These are phyloP conservation scores for Phialophora chinensis DNA, from an alignment of 2,329 filamentous ascomycete genomes.

Conservation along the genomic window DNA sequence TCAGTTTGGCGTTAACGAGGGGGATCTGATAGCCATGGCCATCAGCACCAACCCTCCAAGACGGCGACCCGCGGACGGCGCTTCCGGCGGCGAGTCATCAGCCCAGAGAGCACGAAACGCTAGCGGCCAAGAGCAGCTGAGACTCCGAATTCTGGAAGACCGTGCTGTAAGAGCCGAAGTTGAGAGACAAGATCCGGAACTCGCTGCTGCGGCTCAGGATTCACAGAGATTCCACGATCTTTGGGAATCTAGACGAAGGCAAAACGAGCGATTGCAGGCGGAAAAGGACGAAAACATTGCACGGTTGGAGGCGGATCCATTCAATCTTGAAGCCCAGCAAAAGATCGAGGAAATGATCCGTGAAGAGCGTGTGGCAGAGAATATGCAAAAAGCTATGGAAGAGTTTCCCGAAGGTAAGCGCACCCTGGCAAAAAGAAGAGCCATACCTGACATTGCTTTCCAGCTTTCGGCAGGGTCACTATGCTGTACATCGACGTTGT, in stretches of 20 bases:
- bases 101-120: constrained; percentile 41
- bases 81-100: constrained; percentile 35
- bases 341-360: constrained; percentile 98
- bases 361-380: constrained; percentile 91
- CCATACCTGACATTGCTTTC: constrained; percentile 17
- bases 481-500: constrained; percentile 97
- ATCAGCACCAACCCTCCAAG: constrained; percentile 54
- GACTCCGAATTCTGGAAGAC: constrained; percentile 81
- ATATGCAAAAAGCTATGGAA: constrained; percentile 94
- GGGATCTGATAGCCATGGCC: constrained; percentile 90
- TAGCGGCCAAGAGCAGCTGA: constrained; percentile 77
- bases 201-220: constrained; percentile 78
- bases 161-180: constrained; percentile 74
- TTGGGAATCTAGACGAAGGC: constrained; percentile 69
- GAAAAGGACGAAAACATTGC: constrained; percentile 84
- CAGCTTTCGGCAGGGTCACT: constrained; percentile 80
- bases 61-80: constrained; percentile 26
- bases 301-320: constrained; percentile 88
- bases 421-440: neutral
- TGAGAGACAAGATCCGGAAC: constrained; percentile 72
- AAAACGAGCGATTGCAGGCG: constrained; percentile 73
- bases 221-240: constrained; percentile 76
- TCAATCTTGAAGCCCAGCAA: constrained; percentile 87
- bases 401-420: constrained; percentile 89
- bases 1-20: constrained; percentile 79